Percentiles rank a stretch among this genome's conserved stretches.
Conservation (phyloP, 805 yeast genomes). For the Monosporozyma unispora region DNA sequence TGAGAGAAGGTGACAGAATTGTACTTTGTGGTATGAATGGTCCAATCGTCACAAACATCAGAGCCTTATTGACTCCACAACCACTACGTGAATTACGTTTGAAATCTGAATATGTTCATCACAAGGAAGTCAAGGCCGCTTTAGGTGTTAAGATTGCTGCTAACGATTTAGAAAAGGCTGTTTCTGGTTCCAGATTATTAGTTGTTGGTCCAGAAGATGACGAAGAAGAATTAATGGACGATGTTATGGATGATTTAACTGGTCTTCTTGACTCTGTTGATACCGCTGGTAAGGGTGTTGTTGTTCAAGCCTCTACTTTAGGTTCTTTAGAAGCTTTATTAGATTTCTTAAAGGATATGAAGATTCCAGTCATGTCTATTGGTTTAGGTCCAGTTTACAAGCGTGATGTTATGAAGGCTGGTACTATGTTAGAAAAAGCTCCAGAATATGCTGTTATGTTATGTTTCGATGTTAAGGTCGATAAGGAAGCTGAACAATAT, state of each 20-base stretch:
- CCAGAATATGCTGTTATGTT: conserved; percentile 95
- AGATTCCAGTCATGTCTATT: conserved; percentile 97
- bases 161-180: conserved; percentile 94
- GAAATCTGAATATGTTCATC: conserved; percentile 93
- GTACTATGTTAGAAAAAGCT: conserved; percentile 94
- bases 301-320: conserved; percentile 95
- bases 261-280: conserved; percentile 93
- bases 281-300: conserved; percentile 91
- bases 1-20: conserved; percentile 90
- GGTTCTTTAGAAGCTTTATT: conserved; percentile 96
- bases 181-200: conserved; percentile 93
- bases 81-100: conserved; percentile 93
- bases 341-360: conserved; percentile 96
- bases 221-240: conserved; percentile 95
- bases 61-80: conserved; percentile 96
- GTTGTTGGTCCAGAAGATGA: conserved; percentile 97
- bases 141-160: conserved; percentile 98
- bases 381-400: conserved; percentile 97
- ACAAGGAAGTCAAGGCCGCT: conserved; percentile 97
- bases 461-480: conserved; percentile 95
- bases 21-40: conserved; percentile 98
- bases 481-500: conserved; percentile 96
- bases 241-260: conserved; percentile 96
- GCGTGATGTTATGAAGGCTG: conserved; percentile 96
- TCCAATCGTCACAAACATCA: conserved; percentile 90